phyloP scores from a whole-genome alignment of 208 protist genomes.

The Trypanosomatidae sp. region DNA sequence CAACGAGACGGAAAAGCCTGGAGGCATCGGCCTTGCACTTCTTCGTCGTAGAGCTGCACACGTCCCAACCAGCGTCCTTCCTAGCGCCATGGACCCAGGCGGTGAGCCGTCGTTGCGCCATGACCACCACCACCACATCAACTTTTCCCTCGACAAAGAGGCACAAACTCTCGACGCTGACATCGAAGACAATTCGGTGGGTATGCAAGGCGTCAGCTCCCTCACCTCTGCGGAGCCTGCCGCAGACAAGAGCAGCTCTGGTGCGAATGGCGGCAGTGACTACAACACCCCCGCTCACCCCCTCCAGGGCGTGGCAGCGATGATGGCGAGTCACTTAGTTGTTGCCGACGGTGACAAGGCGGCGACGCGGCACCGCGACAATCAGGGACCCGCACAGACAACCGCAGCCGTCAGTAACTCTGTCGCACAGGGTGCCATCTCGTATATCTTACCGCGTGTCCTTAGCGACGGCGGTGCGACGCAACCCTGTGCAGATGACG shows the following conservation, averaged over 20 bases:
- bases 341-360: neutral
- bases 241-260: neutral
- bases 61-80: neutral
- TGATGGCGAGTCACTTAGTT: neutral
- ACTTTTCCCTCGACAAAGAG: neutral
- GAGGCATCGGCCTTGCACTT: constrained; percentile 54
- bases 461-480: neutral
- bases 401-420: neutral
- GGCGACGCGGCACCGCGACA: no score
- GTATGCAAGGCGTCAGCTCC: neutral
- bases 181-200: neutral
- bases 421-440: neutral
- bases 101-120: neutral
- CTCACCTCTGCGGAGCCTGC: neutral
- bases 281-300: neutral
- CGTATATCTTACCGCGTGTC: neutral
- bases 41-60: constrained; percentile 10
- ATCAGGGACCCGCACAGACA: no score
- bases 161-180: neutral
- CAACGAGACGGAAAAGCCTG: constrained; percentile 59
- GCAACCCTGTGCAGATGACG: neutral
- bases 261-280: neutral
- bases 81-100: neutral
- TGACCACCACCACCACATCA: neutral
- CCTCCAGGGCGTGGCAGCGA: neutral